These are phyloP conservation scores for Yarrowia hollandica DNA, from an alignment of 805 yeast species.

Conservation along the genomic window DNA sequence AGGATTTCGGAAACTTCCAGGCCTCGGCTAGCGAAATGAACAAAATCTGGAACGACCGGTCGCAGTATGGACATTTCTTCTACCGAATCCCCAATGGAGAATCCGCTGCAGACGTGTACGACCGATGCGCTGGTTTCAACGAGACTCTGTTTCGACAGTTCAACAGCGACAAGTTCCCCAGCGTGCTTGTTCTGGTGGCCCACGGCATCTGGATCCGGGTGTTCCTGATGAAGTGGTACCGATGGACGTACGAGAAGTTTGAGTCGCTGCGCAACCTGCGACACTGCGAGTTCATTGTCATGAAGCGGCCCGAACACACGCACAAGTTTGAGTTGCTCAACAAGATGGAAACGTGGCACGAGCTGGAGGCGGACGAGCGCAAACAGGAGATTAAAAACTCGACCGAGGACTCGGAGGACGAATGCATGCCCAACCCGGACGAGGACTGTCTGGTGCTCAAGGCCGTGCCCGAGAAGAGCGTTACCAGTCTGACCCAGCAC, in stretches of 20 bases:
- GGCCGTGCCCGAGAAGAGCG: constrained; percentile 20
- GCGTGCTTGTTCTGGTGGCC: constrained; percentile 77
- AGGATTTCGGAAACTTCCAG: constrained; percentile 93
- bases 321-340: constrained; percentile 59
- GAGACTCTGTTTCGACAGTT: constrained; percentile 85
- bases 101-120: constrained; percentile 94
- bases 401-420: constrained; percentile 25
- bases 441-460: constrained; percentile 11
- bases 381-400: constrained; percentile 21
- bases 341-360: constrained; percentile 71
- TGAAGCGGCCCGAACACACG: constrained; percentile 57
- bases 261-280: constrained; percentile 80
- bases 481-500: constrained; percentile 19
- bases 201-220: constrained; percentile 96
- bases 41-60: constrained; percentile 77
- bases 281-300: constrained; percentile 77
- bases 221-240: constrained; percentile 88
- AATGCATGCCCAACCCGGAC: constrained; percentile 22
- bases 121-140: constrained; percentile 85
- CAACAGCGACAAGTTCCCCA: constrained; percentile 65
- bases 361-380: constrained; percentile 37
- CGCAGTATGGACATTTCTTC: constrained; percentile 84
- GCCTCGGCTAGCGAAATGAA: constrained; percentile 70
- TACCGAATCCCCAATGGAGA: constrained; percentile 92
- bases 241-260: constrained; percentile 89